Evolutionary conservation across 2,329 filamentous ascomycete genomes (phyloP).

Genomic region (Monascus ruber): DNA sequence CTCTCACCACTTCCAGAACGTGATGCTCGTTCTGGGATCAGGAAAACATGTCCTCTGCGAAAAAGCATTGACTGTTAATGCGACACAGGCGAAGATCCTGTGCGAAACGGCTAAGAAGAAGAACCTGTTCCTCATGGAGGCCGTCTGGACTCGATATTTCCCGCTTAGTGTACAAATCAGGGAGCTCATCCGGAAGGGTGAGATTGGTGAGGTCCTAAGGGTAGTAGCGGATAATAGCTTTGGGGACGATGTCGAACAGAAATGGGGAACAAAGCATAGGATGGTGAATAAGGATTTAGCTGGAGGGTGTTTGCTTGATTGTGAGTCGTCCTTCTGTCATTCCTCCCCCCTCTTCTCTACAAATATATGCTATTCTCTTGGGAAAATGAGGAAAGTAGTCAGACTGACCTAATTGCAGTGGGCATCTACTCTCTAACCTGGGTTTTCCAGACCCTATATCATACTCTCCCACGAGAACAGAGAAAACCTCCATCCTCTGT

Average conservation of each 20-base stretch:
- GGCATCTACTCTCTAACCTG: slow-evolving; percentile 84
- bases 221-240: slow-evolving; percentile 53
- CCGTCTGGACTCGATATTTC: slow-evolving; percentile 84
- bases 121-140: slow-evolving; percentile 70
- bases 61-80: slow-evolving; percentile 80
- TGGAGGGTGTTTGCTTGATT: slow-evolving; percentile 69
- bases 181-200: slow-evolving; percentile 44
- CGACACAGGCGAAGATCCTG: slow-evolving; percentile 61
- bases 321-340: slow-evolving; percentile 20
- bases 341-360: neutral
- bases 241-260: slow-evolving; percentile 48
- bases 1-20: slow-evolving; percentile 87
- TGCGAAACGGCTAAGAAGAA: slow-evolving; percentile 61
- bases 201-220: slow-evolving; percentile 48
- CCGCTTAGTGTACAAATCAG: slow-evolving; percentile 64
- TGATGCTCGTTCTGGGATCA: slow-evolving; percentile 69
- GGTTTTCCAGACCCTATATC: slow-evolving; percentile 83
- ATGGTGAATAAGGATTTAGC: slow-evolving; percentile 78
- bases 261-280: slow-evolving; percentile 52
- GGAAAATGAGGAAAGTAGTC: slow-evolving; percentile 1
- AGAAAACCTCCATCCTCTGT: slow-evolving; percentile 58
- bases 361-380: neutral
- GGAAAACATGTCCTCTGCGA: slow-evolving; percentile 86
- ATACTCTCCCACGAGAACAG: slow-evolving; percentile 52
- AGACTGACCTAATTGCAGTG: slow-evolving; percentile 29